Conservation (phyloP, 164 flowering plant species). For the Paratinospora sagittata region DNA sequence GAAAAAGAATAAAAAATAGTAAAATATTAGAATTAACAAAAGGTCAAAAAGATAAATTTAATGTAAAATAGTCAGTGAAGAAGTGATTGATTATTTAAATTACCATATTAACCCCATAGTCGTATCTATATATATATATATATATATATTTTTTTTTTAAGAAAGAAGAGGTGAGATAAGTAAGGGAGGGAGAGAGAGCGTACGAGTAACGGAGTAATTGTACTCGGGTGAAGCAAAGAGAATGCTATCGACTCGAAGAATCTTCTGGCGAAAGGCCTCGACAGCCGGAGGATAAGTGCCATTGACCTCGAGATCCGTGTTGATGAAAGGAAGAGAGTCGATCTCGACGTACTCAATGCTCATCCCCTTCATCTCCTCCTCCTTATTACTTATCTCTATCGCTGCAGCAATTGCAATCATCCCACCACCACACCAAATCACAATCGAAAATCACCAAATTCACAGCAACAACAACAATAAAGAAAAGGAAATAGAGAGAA, state of each 20-base stretch:
- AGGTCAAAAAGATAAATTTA: no score
- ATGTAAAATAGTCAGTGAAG: no score
- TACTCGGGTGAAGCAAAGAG: constrained; percentile 58
- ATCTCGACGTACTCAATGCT: constrained; percentile 39
- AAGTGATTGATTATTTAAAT: no score
- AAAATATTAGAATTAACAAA: no score
- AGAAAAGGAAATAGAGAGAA: not conserved
- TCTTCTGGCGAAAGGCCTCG: constrained; percentile 43
- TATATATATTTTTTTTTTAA: no score
- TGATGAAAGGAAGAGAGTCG: constrained; percentile 35
- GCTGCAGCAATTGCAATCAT: constrained; percentile 21
- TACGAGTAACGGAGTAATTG: constrained; percentile 46
- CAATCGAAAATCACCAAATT: not conserved
- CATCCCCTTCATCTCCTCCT: constrained; percentile 32
- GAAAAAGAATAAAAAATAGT: no score
- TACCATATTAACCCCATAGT: no score
- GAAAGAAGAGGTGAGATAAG: no score
- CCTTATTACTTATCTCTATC: constrained; percentile 13
- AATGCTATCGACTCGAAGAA: constrained; percentile 34
- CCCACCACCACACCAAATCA: no score
- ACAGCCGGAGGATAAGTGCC: constrained; percentile 42
- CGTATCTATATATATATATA: no score
- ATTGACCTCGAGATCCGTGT: constrained; percentile 42
- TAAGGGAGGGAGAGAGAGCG: not conserved
- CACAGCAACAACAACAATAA: no score